phyloP scores from a whole-genome alignment of 306 rosid genomes.

The Lathyrus tuberosus region DNA sequence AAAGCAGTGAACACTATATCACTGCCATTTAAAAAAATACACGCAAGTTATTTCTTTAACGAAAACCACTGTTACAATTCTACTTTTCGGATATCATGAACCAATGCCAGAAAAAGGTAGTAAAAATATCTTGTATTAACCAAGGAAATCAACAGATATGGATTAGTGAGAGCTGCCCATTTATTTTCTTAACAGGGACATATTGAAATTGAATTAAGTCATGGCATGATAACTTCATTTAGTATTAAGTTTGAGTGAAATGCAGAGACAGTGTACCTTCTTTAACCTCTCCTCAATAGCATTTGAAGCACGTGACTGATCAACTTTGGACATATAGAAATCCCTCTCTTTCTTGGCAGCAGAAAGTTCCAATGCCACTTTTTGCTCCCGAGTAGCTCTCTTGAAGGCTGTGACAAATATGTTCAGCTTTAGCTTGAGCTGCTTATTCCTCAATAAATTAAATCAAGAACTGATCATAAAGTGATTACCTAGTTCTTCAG shows the following conservation, averaged over 20 bases:
- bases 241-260: conserved; percentile 3
- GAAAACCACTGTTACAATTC: background rate
- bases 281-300: conserved; percentile 75
- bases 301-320: conserved; percentile 67
- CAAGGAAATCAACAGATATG: background rate
- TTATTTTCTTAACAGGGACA: background rate
- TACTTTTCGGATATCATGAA: background rate
- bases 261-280: conserved; percentile 58
- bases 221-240: conserved; percentile 22
- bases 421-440: conserved; percentile 23
- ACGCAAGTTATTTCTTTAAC: background rate
- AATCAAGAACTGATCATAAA: conserved; percentile 34
- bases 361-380: conserved; percentile 76
- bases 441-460: conserved; percentile 24
- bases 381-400: conserved; percentile 77
- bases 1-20: background rate
- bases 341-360: conserved; percentile 87
- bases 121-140: background rate
- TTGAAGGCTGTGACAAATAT: conserved; percentile 62
- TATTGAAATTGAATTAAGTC: conserved; percentile 11
- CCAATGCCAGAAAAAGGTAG: background rate
- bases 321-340: conserved; percentile 73
- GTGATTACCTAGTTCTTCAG: conserved; percentile 73
- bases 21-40: background rate
- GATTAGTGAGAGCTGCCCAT: background rate